A percentile compares a stretch with the other conserved stretches of the same genome.
Conservation (phyloP, 2,329 filamentous ascomycete species). For the Colletotrichum sp. region DNA sequence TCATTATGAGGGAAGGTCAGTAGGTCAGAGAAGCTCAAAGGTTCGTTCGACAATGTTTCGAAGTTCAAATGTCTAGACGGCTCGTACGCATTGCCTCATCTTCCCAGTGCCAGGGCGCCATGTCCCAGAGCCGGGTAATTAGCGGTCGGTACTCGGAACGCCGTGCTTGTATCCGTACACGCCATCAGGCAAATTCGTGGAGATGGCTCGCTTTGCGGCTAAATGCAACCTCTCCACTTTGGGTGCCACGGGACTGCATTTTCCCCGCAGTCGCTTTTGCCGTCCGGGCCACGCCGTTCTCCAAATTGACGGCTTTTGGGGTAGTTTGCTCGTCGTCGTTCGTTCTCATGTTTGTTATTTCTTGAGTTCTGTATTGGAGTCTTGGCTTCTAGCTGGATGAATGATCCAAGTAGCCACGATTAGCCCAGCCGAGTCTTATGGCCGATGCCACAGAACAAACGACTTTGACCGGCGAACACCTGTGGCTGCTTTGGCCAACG, state of each 20-base stretch:
- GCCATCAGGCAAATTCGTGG: slow-evolving; percentile 10
- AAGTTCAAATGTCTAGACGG: neutral
- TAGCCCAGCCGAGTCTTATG: neutral
- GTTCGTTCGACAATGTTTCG: neutral
- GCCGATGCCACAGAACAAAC: neutral
- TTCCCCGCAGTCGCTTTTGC: slow-evolving; percentile 17
- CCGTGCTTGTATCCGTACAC: neutral
- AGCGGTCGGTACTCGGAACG: neutral
- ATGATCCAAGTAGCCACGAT: neutral
- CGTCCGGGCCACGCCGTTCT: neutral
- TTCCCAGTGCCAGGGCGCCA: neutral
- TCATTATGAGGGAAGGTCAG: neutral
- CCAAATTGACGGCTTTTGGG: slow-evolving; percentile 3
- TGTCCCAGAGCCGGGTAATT: neutral
- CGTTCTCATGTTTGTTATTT: neutral
- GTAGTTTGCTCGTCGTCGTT: neutral
- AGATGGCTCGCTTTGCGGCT: slow-evolving; percentile 10
- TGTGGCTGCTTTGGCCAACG: neutral
- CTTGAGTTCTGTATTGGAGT: neutral
- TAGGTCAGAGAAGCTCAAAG: neutral
- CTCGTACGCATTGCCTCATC: neutral
- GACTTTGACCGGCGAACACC: neutral
- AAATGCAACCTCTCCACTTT: slow-evolving; percentile 21
- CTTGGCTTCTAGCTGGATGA: neutral
- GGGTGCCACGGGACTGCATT: neutral